Conservation (phyloP, 306 rosid species). For the Cucurbita argyrosperma region DNA sequence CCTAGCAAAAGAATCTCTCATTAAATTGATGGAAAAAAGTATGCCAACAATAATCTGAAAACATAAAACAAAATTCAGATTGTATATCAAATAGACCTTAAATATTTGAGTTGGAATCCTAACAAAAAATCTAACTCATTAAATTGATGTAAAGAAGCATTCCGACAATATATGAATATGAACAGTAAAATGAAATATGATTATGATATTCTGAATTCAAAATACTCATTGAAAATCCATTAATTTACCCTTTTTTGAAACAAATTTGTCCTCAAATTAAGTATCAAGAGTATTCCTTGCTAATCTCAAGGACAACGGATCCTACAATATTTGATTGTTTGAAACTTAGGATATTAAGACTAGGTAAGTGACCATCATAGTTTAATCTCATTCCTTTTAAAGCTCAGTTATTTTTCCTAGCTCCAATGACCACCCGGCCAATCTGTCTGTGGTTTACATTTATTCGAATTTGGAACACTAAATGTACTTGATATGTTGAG, state of each 20-base stretch:
- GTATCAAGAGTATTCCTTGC: neutral
- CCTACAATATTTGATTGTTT: neutral
- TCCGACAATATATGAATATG: neutral
- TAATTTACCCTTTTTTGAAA: neutral
- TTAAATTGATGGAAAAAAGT: no score
- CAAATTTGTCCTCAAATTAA: neutral
- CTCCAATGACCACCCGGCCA: neutral
- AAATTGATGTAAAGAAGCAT: neutral
- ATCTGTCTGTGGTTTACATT: neutral
- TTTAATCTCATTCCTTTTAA: neutral
- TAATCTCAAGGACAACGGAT: neutral
- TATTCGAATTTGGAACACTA: neutral
- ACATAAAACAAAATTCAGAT: no score
- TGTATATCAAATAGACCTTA: no score
- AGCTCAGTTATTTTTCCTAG: neutral
- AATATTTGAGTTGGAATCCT: neutral
- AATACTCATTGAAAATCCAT: neutral
- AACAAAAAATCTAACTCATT: neutral
- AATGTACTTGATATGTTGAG: neutral
- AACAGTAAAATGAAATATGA: neutral
- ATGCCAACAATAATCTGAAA: no score
- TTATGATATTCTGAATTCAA: neutral
- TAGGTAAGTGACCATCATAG: neutral
- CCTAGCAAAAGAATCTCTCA: neutral
- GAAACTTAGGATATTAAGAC: neutral